Conservation (phyloP, 73 alveolate genomes). For the Paramecium pentaurelia region DNA sequence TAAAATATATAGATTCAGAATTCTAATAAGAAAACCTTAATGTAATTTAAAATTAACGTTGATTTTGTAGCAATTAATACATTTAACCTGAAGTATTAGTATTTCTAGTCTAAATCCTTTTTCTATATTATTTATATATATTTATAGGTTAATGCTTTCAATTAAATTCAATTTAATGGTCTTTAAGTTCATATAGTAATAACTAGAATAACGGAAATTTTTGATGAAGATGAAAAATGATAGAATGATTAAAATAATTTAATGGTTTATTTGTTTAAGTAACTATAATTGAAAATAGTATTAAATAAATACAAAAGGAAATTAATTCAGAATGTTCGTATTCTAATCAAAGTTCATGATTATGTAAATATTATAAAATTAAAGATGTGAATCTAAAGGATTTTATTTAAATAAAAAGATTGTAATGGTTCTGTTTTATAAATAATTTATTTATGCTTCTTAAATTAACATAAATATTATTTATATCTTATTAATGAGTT, state of each 20-base stretch:
- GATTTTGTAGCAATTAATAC: no score
- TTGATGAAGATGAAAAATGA: neutral
- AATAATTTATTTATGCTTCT: neutral
- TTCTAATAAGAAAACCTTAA: no score
- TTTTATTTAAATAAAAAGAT: neutral
- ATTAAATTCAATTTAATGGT: neutral
- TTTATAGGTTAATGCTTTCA: neutral
- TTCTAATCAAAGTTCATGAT: neutral
- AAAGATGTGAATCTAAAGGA: neutral
- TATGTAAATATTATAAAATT: neutral
- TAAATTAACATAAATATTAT: neutral
- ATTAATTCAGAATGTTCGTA: neutral
- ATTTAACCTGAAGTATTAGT: no score
- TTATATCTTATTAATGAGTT: conserved; percentile 66
- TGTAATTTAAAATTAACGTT: neutral
- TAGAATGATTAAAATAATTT: neutral
- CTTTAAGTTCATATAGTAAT: neutral
- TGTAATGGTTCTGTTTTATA: neutral
- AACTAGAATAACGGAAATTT: neutral
- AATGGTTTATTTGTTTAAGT: no score
- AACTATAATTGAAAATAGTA: neutral
- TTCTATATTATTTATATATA: no score
- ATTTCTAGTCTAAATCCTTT: no score
- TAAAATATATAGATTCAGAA: no score
- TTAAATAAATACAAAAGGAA: neutral